Evolutionary conservation across 139 green algal genomes (phyloP), one percentile per base, ranked within the genome.

Genomic region (Spirogloea muscicola): DNA sequence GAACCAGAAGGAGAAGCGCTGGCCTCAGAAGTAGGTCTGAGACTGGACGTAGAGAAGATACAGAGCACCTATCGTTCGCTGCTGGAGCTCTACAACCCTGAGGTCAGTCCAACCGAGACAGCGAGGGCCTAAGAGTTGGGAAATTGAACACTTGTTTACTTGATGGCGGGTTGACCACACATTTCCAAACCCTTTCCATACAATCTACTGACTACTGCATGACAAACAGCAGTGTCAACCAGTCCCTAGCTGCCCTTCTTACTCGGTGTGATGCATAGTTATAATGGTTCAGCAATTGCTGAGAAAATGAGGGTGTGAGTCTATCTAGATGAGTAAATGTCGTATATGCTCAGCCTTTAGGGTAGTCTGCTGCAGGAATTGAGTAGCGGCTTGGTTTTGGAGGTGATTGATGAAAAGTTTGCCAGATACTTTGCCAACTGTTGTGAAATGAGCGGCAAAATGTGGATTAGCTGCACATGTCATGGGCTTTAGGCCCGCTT

Each of bases 61-160:
- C 31, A 62, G 63, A 34, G 3, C 4, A 21, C 62, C 5, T 72
- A 63, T 16, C 63, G 38, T 33, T 38, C 21, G 5, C 7, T 72
- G 40, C 63, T 68, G 9, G 59, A 68, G 59, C 59, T 68, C 59
- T 68, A 68, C 42, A 43, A 68, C 18, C 25, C 59, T 68, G 37
- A 68, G n/a, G 59, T 33, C 4, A 58, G 59, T 64, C 55, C 55
- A 13, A 13, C 9, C 36, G 29, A 49, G 29, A 42, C 55, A 64
- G 9, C 55, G 13, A 10, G 29, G 10, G 55, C 36, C 13, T 64
- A 13, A 13, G 10, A 13, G 29, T 10, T 64, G 10, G 13, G 55
- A 64, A 64, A 49, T 64, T 38, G 10, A 64, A 13, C 55, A 64
- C 10, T 16, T 64, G 10, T 64, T 40, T 64, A 21, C 55, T 64